These are phyloP conservation scores for Phytophthora sp. DNA, from an alignment of 352 stramenopile genomes.

Conservation along the genomic window DNA sequence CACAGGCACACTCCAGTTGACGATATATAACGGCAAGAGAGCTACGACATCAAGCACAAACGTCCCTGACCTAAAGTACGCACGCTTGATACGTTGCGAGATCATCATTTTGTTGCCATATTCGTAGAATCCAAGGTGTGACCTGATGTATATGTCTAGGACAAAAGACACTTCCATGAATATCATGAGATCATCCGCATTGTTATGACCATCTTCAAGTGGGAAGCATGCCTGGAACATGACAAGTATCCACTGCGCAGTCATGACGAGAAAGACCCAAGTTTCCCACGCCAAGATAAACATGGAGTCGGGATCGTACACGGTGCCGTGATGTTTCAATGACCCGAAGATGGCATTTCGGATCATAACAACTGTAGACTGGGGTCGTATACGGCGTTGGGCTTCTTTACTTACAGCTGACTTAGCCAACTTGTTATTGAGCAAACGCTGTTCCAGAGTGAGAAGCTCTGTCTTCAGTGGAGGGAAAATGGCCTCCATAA, in stretches of 20 bases:
- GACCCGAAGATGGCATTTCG: slow-evolving; percentile 24
- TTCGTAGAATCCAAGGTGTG: slow-evolving; percentile 57
- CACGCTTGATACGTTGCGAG: slow-evolving; percentile 25
- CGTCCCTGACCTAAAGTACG: slow-evolving; percentile 46
- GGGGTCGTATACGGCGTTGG: slow-evolving; percentile 8
- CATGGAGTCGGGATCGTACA: slow-evolving; percentile 51
- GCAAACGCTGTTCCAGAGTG: slow-evolving; percentile 44
- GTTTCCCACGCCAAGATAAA: slow-evolving; percentile 59
- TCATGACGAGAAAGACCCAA: slow-evolving; percentile 61
- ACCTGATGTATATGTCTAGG: slow-evolving; percentile 58
- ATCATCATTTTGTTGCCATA: slow-evolving; percentile 78
- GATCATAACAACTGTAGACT: slow-evolving; percentile 23
- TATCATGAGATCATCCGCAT: slow-evolving; percentile 27
- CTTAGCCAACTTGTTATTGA: slow-evolving; percentile 50
- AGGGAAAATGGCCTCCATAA: slow-evolving; percentile 56
- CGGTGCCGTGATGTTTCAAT: slow-evolving; percentile 3
- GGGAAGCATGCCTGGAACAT: slow-evolving; percentile 57
- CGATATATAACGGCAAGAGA: slow-evolving; percentile 50
- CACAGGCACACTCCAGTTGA: slow-evolving; percentile 44
- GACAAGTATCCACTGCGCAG: slow-evolving; percentile 49
- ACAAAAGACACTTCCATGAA: slow-evolving; percentile 52
- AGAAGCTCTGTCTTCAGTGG: slow-evolving; percentile 52
- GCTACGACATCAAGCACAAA: slow-evolving; percentile 55
- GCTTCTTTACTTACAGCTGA: slow-evolving; percentile 24
- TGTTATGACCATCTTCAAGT: background rate